Conservation (phyloP, 2,329 filamentous ascomycete genomes). For the Waltergamsia citrina region DNA sequence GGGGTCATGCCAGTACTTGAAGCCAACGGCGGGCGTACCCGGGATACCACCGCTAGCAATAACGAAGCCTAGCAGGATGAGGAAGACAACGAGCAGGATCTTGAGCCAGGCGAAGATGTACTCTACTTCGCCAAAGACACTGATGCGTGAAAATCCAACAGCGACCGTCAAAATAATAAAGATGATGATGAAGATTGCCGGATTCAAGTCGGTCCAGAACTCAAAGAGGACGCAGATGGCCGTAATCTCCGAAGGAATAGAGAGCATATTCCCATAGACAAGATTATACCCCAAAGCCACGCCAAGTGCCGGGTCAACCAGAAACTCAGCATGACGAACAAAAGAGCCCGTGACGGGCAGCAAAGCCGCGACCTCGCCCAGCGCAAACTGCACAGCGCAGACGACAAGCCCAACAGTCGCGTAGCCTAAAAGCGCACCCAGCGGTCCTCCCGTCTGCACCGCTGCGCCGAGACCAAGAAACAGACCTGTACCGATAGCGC, state of each 20-base stretch:
- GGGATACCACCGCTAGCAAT: constrained; percentile 54
- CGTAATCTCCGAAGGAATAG: constrained; percentile 50
- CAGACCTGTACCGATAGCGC: constrained; percentile 50
- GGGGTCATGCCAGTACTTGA: constrained; percentile 60
- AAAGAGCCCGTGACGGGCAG: constrained; percentile 55
- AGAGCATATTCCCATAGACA: constrained; percentile 44
- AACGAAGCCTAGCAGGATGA: constrained; percentile 52
- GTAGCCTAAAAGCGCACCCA: constrained; percentile 41
- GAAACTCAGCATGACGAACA: constrained; percentile 48
- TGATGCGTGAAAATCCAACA: constrained; percentile 48
- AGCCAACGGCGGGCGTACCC: constrained; percentile 49
- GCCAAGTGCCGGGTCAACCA: constrained; percentile 51
- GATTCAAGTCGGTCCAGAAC: constrained; percentile 52
- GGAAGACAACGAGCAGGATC: constrained; percentile 50
- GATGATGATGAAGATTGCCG: constrained; percentile 36
- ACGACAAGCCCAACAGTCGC: constrained; percentile 46
- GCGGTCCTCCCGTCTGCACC: constrained; percentile 38
- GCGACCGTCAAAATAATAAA: constrained; percentile 44
- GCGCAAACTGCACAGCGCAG: constrained; percentile 46
- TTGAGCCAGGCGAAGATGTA: constrained; percentile 43
- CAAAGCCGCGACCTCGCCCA: constrained; percentile 51
- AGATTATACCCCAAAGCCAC: constrained; percentile 45
- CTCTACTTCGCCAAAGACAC: constrained; percentile 51
- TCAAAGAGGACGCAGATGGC: constrained; percentile 53
- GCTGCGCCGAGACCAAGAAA: constrained; percentile 49